These are phyloP conservation scores for Trichosporon inkin DNA, from an alignment of 1,284 basidiomycete species.

Conservation along the genomic window DNA sequence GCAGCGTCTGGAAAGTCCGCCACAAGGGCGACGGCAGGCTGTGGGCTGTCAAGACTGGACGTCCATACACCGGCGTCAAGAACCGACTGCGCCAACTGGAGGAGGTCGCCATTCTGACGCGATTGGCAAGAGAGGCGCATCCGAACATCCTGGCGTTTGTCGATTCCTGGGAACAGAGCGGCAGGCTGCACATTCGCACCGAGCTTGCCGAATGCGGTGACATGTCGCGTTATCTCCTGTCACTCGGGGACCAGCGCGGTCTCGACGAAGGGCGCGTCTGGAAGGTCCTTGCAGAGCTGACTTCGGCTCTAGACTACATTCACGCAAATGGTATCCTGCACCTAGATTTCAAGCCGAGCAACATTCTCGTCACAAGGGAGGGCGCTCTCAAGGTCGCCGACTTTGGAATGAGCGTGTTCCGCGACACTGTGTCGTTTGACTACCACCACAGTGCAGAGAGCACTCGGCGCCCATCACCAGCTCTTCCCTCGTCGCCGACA, in stretches of 20 bases:
- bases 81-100: constrained; percentile 77
- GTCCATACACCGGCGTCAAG: constrained; percentile 79
- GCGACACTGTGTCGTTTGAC: background rate
- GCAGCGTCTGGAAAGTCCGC: constrained; percentile 83
- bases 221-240: constrained; percentile 80
- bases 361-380: constrained; percentile 81
- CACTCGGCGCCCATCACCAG: background rate
- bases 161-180: constrained; percentile 93
- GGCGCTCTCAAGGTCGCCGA: constrained; percentile 94
- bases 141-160: constrained; percentile 79
- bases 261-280: constrained; percentile 92
- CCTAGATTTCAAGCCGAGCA: constrained; percentile 93
- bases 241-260: constrained; percentile 74
- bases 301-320: constrained; percentile 75
- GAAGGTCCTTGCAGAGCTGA: constrained; percentile 86
- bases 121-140: constrained; percentile 60
- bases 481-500: background rate
- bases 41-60: constrained; percentile 91
- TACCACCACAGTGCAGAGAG: background rate
- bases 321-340: constrained; percentile 84
- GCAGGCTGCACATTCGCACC: constrained; percentile 81
- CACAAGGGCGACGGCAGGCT: constrained; percentile 61
- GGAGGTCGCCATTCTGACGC: constrained; percentile 84
- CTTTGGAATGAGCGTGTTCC: constrained; percentile 83
- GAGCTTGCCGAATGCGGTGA: constrained; percentile 90